phyloP scores from a whole-genome alignment of 495 filamentous ascomycete species.

The Neurospora cerealis region DNA sequence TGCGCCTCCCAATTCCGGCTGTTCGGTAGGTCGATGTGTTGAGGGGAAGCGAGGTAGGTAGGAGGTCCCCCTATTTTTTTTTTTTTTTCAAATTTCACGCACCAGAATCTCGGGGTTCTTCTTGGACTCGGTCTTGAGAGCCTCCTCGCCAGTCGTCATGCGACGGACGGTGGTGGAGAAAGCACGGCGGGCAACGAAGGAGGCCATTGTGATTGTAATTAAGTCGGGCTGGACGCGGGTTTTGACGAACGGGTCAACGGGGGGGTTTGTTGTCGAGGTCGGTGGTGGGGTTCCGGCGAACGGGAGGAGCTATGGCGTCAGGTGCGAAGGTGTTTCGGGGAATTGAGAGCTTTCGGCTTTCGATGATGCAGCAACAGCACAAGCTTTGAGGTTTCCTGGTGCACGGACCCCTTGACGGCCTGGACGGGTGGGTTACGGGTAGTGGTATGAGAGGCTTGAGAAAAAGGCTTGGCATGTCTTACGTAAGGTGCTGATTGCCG shows the following conservation, averaged over 20 bases:
- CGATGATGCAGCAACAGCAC: constrained; percentile 1
- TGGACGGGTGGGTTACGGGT: background rate
- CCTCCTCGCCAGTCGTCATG: constrained; percentile 27
- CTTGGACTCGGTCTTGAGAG: constrained; percentile 38
- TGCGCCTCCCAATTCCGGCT: background rate
- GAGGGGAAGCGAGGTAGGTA: background rate
- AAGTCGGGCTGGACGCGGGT: background rate
- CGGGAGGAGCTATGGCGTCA: background rate
- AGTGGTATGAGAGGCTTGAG: constrained; percentile 12
- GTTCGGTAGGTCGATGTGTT: background rate
- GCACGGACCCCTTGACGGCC: background rate
- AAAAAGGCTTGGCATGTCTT: constrained; percentile 6
- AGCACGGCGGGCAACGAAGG: constrained; percentile 37
- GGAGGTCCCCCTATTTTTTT: background rate
- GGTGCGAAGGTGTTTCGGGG: background rate
- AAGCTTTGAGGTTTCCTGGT: constrained; percentile 5
- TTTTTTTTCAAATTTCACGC: constrained; percentile 21
- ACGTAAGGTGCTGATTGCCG: constrained; percentile 3
- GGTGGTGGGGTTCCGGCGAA: constrained; percentile 3
- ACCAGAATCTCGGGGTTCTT: constrained; percentile 44
- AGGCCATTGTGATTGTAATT: constrained; percentile 30
- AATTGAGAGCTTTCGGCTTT: constrained; percentile 1
- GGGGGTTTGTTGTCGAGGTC: constrained; percentile 7
- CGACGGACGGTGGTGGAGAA: constrained; percentile 38
- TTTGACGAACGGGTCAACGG: constrained; percentile 1